Conservation (phyloP, 768 basidiomycete genomes). For the Aureoboletus auriporus region DNA sequence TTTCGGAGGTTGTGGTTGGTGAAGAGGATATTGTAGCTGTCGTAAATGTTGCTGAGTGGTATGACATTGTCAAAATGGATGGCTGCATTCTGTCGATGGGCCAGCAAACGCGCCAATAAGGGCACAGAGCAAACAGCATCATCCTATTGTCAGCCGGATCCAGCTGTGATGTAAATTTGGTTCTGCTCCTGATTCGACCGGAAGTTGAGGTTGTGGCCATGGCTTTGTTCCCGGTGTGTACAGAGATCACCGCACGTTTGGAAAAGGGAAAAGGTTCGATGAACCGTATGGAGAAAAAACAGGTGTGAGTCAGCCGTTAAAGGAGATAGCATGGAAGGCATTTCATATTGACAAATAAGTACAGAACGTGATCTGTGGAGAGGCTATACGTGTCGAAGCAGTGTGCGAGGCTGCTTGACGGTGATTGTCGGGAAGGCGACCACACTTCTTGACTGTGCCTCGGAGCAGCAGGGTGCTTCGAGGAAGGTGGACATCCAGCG, state of each 20-base stretch:
- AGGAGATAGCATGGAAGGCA: not conserved
- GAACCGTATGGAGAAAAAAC: not conserved
- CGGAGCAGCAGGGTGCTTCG: not conserved
- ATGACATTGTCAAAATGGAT: too few species aligned
- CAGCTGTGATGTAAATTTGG: not conserved
- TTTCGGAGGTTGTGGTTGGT: too few species aligned
- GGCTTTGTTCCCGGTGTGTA: not conserved
- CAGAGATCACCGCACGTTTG: not conserved
- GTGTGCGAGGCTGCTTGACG: not conserved
- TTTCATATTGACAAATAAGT: slow-evolving; percentile 1
- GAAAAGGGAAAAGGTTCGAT: not conserved
- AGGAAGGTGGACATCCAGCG: too few species aligned
- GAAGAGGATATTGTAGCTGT: too few species aligned
- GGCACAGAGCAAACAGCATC: too few species aligned
- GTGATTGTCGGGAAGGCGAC: slow-evolving; percentile 17
- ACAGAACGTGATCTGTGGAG: not conserved
- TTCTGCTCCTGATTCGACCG: not conserved
- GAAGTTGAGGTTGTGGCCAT: not conserved
- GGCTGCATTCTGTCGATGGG: too few species aligned
- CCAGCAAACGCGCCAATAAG: too few species aligned
- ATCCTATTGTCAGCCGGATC: not conserved
- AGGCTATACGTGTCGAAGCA: slow-evolving; percentile 10
- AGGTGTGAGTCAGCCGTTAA: not conserved
- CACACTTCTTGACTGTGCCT: not conserved
- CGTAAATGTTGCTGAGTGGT: too few species aligned